Percentiles rank a stretch among this genome's conserved stretches.
These are phyloP conservation scores for Geranium incanum DNA, from an alignment of 441 rosid genomes.

Conservation along the genomic window DNA sequence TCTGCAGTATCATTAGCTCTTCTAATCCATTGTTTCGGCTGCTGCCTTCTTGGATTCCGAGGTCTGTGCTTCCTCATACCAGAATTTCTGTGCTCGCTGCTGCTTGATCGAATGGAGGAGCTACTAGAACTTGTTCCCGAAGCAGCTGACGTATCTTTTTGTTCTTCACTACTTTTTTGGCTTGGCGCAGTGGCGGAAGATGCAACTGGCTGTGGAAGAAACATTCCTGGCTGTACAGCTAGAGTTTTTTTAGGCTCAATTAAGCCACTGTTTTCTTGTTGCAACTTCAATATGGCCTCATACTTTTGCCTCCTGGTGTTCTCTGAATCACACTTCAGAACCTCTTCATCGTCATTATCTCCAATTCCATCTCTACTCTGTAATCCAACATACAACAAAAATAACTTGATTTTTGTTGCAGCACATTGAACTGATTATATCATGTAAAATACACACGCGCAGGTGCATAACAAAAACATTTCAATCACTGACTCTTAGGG, in stretches of 20 bases:
- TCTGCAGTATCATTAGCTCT: conserved; percentile 27
- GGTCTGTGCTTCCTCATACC: conserved; percentile 25
- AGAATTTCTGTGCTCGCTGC: conserved; percentile 24
- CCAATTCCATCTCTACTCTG: conserved; percentile 30
- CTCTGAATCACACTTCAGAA: conserved; percentile 47
- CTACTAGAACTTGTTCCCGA: conserved; percentile 27
- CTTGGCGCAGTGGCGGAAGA: conserved; percentile 19
- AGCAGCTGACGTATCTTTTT: conserved; percentile 18
- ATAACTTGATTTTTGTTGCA: neutral
- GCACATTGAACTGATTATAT: too few relatives aligned
- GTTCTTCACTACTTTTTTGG: conserved; percentile 29
- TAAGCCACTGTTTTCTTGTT: conserved; percentile 56
- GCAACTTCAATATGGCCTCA: conserved; percentile 47
- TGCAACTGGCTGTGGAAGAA: conserved; percentile 43
- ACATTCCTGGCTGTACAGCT: conserved; percentile 59
- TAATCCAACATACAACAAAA: conserved; percentile 7
- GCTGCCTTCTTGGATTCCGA: conserved; percentile 29
- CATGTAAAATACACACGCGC: too few relatives aligned
- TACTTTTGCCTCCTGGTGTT: conserved; percentile 54
- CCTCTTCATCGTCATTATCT: conserved; percentile 23
- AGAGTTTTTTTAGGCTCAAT: conserved; percentile 52
- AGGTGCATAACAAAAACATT: too few relatives aligned
- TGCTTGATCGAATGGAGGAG: conserved; percentile 31
- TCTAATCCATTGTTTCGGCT: conserved; percentile 36
- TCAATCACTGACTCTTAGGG: too few relatives aligned